These are phyloP conservation scores for Meripilus lineatus DNA, from an alignment of 1,284 basidiomycete species.

Conservation along the genomic window DNA sequence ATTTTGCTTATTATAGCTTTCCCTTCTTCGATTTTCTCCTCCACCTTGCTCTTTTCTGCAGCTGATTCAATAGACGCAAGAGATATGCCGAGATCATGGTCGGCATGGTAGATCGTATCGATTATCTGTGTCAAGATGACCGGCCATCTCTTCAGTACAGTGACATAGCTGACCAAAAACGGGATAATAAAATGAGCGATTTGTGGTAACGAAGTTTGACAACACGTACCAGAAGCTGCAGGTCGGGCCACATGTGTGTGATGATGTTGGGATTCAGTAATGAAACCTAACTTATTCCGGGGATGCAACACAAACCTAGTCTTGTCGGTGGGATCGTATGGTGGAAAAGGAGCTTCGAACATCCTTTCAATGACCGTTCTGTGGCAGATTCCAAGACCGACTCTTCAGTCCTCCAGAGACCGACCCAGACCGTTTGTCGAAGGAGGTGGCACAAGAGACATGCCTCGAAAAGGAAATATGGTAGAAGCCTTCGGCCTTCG, in stretches of 20 bases:
- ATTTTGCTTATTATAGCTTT: slow-evolving; percentile 78
- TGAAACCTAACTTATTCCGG: slow-evolving; percentile 50
- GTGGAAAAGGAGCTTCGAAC: slow-evolving; percentile 50
- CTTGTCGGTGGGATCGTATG: slow-evolving; percentile 65
- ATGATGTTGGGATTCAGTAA: neutral
- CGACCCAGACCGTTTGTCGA: no score
- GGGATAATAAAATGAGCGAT: slow-evolving; percentile 34
- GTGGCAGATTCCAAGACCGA: no score
- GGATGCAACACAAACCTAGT: slow-evolving; percentile 37
- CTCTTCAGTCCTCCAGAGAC: no score
- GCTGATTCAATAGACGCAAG: slow-evolving; percentile 13
- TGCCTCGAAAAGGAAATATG: no score
- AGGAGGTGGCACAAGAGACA: no score
- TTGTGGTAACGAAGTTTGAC: neutral
- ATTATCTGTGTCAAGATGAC: slow-evolving; percentile 81
- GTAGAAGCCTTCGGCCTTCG: no score
- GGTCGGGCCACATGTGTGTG: no score
- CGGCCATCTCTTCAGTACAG: slow-evolving; percentile 77
- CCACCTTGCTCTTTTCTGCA: slow-evolving; percentile 14
- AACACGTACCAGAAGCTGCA: slow-evolving; percentile 4
- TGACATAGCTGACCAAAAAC: slow-evolving; percentile 47
- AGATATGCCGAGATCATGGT: slow-evolving; percentile 42
- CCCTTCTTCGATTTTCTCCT: slow-evolving; percentile 60
- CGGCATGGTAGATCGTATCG: slow-evolving; percentile 60
- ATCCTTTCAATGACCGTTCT: no score